Evolutionary conservation across 495 filamentous ascomycete genomes (phyloP).

Genomic region (Xylaria venustula): DNA sequence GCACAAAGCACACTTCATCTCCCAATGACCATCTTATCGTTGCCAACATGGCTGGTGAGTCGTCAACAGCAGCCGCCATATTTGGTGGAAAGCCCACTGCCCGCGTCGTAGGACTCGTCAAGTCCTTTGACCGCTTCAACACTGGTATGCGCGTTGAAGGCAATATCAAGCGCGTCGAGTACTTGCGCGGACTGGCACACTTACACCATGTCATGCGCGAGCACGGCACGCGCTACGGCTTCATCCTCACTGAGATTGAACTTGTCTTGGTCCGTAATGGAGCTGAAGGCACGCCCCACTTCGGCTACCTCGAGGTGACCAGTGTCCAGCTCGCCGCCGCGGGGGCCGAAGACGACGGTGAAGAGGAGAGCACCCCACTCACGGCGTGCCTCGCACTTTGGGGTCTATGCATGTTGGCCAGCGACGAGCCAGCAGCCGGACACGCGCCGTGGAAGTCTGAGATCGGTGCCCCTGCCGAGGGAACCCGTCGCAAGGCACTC

Average conservation of each 20-base stretch:
- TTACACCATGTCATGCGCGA: conserved; percentile 89
- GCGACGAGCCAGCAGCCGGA: conserved; percentile 64
- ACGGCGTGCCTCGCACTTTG: conserved; percentile 52
- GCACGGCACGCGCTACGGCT: conserved; percentile 87
- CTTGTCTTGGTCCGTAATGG: conserved; percentile 84
- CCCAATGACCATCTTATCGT: conserved; percentile 61
- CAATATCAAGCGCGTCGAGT: conserved; percentile 76
- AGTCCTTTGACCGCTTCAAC: conserved; percentile 90
- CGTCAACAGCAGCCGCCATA: conserved; percentile 51
- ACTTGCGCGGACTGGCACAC: conserved; percentile 78
- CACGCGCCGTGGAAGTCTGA: conserved; percentile 71
- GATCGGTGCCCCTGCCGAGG: conserved; percentile 75
- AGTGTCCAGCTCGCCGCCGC: conserved; percentile 52
- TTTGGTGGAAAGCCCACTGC: conserved; percentile 70
- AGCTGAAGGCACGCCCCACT: conserved; percentile 70
- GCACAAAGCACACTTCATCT: conserved; percentile 51
- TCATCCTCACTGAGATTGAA: conserved; percentile 93
- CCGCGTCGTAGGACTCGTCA: conserved; percentile 82
- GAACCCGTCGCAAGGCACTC: conserved; percentile 69
- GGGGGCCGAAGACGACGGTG: conserved; percentile 24
- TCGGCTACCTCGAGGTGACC: conserved; percentile 78
- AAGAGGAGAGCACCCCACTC: conserved; percentile 51
- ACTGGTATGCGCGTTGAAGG: conserved; percentile 84
- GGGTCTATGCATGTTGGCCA: conserved; percentile 74
- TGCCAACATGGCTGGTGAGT: conserved; percentile 54